A percentile compares a stretch with the other conserved stretches of the same genome.
Conservation (phyloP, 495 filamentous ascomycete genomes). For the Podospora tetraspora region DNA sequence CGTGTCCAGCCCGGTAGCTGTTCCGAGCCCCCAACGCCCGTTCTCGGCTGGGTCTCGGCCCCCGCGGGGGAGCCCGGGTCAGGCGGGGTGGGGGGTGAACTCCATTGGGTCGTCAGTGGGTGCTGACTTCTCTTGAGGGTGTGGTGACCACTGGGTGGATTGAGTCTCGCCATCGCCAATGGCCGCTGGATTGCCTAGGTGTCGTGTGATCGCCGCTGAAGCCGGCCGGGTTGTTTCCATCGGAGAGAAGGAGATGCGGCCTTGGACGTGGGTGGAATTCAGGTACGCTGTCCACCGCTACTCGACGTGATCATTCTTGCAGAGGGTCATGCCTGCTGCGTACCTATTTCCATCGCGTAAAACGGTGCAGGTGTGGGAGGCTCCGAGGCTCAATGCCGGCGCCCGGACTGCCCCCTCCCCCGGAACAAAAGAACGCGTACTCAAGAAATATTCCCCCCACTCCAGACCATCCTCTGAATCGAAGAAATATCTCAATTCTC, state of each 20-base stretch:
- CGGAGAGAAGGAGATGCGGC: not conserved
- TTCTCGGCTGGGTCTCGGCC: not conserved
- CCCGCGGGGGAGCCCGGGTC: not conserved
- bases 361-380: slow-evolving; percentile 1
- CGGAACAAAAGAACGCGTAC: too few relatives aligned
- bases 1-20: not conserved
- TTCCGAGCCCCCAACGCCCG: not conserved
- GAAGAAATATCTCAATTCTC: too few relatives aligned
- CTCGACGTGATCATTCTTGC: not conserved
- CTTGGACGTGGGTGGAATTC: not conserved
- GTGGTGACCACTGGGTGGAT: not conserved
- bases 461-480: too few relatives aligned
- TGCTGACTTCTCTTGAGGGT: not conserved
- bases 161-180: not conserved
- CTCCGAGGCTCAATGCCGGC: slow-evolving; percentile 8
- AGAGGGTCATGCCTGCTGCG: not conserved
- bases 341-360: slow-evolving; percentile 10
- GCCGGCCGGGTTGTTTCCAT: not conserved
- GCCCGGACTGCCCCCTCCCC: slow-evolving; percentile 7
- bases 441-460: too few relatives aligned
- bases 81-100: not conserved
- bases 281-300: not conserved
- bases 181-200: not conserved
- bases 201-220: not conserved
- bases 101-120: not conserved